Base-by-base conservation (phyloP, 148 eudicot species). In the Spergularia bocconei region DNA sequence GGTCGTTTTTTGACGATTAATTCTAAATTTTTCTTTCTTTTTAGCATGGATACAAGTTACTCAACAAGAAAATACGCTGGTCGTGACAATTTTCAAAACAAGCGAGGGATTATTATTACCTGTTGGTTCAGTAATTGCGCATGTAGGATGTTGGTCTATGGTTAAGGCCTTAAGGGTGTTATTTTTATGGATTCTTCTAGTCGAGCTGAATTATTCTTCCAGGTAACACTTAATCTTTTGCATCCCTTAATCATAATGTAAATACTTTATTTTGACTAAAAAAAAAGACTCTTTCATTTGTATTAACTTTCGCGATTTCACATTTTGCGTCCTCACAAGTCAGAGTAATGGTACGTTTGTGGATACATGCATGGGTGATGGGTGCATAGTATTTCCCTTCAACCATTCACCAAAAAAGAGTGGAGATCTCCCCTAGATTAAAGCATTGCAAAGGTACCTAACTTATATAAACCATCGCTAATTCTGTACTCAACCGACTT, bases 151-250 rank as follows among this genome's bases (percentile, higher is more conserved):
- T 48, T 91, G 97, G 97, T 87, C 91, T 53, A 84, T 89, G 90
- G 86, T 89, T n/a, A 91, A 91, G 81, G 93, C 90, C 87, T 89
- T n/a, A 91, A 91, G 81, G 93, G 91, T 54, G 97, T 93, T n/a
- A 38, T 91, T 38, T 50, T 68, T 0, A 77, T 81, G 0, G 74
- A 78, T 56, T 59, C 76, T 62, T 80, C 93, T 0, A 77, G 83
- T 76, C 83, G 77, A 13, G 82, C 88, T 11, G 59, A 87, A 21
- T 72, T 87, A 12, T 84, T 69, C 69, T 91, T 89, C 48, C 68
- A 85, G 90, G 97, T 87, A 77, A 11, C 5, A 33, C 13, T 11
- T 11, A 23, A 7, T 67, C n/a, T 4, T 11, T 19, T 66, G 65
- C 7, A 13, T 25, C 17, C 17, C 47, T 16, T 13, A 25, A 8